These are phyloP conservation scores for Themeda triandra DNA, from an alignment of 176 grass and related monocot genomes.

Conservation along the genomic window DNA sequence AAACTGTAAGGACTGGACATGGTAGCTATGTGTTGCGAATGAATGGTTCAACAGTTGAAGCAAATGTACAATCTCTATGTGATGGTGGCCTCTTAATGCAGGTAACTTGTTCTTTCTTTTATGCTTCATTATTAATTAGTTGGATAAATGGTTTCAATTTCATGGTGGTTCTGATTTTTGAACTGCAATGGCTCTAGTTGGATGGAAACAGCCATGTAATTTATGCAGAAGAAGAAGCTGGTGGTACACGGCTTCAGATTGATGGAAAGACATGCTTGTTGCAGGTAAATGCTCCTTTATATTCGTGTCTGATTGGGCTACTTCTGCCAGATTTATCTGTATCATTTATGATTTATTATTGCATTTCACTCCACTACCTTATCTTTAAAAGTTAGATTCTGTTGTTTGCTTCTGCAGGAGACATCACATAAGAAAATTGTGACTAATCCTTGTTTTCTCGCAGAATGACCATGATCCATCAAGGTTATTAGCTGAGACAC, in stretches of 20 bases:
- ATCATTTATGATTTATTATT: not conserved
- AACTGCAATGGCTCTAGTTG: slow-evolving; percentile 50
- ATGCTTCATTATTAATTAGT: not conserved
- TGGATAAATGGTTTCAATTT: slow-evolving; percentile 9
- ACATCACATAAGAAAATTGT: not conserved
- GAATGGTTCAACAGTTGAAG: slow-evolving; percentile 76
- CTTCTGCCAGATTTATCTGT: not conserved
- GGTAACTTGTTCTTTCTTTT: slow-evolving; percentile 41
- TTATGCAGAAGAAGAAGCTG: slow-evolving; percentile 96
- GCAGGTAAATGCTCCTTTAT: slow-evolving; percentile 46
- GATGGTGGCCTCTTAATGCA: slow-evolving; percentile 98
- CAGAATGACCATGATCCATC: slow-evolving; percentile 99
- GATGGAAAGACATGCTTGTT: slow-evolving; percentile 94
- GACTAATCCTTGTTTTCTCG: slow-evolving; percentile 27
- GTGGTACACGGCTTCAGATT: slow-evolving; percentile 90
- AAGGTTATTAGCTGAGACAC: slow-evolving; percentile 90
- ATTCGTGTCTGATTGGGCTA: not conserved
- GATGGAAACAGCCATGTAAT: slow-evolving; percentile 97
- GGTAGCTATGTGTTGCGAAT: slow-evolving; percentile 77
- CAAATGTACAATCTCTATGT: slow-evolving; percentile 78
- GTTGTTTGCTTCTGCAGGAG: not conserved
- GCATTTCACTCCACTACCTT: slow-evolving; percentile 9
- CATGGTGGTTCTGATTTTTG: slow-evolving; percentile 10
- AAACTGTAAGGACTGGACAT: slow-evolving; percentile 67
- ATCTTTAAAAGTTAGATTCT: not conserved